phyloP scores from a whole-genome alignment of 176 grass and related monocot genomes.

The Oropetium thomaeum region DNA sequence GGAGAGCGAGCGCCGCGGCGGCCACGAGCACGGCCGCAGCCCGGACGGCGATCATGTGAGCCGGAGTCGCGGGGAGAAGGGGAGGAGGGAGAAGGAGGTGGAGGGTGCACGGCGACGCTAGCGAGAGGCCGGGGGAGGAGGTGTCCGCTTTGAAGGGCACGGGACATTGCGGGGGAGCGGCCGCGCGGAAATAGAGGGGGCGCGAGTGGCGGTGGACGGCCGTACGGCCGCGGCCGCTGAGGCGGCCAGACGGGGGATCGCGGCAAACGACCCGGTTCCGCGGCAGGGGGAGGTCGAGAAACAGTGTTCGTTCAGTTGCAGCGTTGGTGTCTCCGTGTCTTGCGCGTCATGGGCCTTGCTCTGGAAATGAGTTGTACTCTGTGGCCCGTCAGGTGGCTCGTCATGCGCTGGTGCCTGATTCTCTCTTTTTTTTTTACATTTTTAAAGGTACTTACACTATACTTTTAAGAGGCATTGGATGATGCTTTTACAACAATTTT shows the following conservation, averaged over 20 bases:
- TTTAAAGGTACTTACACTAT: no score
- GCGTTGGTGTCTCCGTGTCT: background rate
- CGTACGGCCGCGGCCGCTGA: background rate
- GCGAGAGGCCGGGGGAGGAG: constrained; percentile 13
- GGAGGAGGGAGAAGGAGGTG: background rate
- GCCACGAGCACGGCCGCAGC: constrained; percentile 9
- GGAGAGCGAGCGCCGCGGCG: constrained; percentile 12
- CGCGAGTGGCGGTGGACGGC: constrained; percentile 22
- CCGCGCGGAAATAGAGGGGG: constrained; percentile 21
- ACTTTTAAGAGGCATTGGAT: no score
- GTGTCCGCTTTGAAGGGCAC: constrained; percentile 26
- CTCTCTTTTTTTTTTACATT: background rate
- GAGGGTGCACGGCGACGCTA: background rate
- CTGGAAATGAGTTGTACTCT: background rate
- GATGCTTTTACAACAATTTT: no score
- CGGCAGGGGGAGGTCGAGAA: background rate
- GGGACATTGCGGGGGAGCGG: constrained; percentile 22
- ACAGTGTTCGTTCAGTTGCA: background rate
- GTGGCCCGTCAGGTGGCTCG: background rate
- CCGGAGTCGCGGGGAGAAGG: background rate
- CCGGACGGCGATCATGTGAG: constrained; percentile 22
- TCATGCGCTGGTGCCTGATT: no score
- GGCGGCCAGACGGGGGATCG: background rate
- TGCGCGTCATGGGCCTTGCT: background rate
- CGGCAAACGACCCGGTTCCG: constrained; percentile 2